Conservation (phyloP, 305 asterid genomes). For the Lippia alba region DNA sequence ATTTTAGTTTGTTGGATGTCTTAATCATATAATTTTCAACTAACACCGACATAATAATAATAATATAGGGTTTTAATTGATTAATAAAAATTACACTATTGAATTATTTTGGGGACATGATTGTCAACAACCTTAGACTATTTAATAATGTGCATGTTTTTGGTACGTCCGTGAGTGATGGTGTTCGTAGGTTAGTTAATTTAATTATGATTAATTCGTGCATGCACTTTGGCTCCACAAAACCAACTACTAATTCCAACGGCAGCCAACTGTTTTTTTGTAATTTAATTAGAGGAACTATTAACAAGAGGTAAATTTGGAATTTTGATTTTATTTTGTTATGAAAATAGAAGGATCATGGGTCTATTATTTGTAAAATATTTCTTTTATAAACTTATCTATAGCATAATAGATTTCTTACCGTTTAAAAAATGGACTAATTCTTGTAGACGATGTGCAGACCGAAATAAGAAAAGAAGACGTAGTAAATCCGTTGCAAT, state of each 20-base stretch:
- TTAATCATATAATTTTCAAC: slow-evolving; percentile 46
- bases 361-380: too few relatives aligned
- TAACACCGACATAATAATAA: slow-evolving; percentile 42
- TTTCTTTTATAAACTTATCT: too few relatives aligned
- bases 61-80: neutral
- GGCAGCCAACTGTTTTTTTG: slow-evolving; percentile 41
- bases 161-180: neutral
- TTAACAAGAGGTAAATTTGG: too few relatives aligned
- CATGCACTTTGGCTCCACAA: slow-evolving; percentile 33
- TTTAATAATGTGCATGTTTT: neutral
- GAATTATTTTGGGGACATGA: slow-evolving; percentile 10
- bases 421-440: too few relatives aligned
- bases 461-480: too few relatives aligned
- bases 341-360: too few relatives aligned
- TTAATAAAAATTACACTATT: too few relatives aligned
- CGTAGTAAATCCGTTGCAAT: too few relatives aligned
- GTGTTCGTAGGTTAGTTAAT: neutral
- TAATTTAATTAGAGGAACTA: too few relatives aligned
- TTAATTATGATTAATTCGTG: slow-evolving; percentile 23
- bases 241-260: slow-evolving; percentile 43
- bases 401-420: too few relatives aligned
- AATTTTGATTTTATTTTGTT: too few relatives aligned
- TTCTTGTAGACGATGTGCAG: too few relatives aligned
- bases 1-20: slow-evolving; percentile 35
- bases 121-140: slow-evolving; percentile 28